Evolutionary conservation across 805 yeast genomes (phyloP).

Genomic region (Peterozyma toletana): DNA sequence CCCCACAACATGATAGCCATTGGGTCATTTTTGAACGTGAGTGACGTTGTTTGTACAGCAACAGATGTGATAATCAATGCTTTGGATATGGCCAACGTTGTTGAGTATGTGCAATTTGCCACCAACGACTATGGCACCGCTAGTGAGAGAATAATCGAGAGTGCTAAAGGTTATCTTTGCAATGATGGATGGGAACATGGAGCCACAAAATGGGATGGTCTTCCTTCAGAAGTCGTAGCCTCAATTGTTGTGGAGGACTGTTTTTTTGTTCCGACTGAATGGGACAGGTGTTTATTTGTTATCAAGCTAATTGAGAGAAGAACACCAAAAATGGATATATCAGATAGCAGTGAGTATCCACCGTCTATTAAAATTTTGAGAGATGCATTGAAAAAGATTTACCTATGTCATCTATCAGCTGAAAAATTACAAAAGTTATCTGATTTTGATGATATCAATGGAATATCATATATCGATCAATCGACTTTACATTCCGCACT

Average conservation of each 20-base stretch:
- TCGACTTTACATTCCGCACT: conserved; percentile 35
- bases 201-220: conserved; percentile 35
- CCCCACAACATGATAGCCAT: conserved; percentile 38
- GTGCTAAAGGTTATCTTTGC: conserved; percentile 37
- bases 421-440: conserved; percentile 39
- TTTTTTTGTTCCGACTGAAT: conserved; percentile 47
- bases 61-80: conserved; percentile 29
- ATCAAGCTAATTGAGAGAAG: conserved; percentile 33
- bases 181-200: conserved; percentile 45
- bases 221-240: conserved; percentile 34
- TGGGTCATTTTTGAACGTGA: conserved; percentile 42
- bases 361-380: conserved; percentile 24
- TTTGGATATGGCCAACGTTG: conserved; percentile 28
- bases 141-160: conserved; percentile 35
- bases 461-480: conserved; percentile 29
- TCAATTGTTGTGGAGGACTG: conserved; percentile 41
- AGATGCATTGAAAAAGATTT: conserved; percentile 21
- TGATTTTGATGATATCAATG: conserved; percentile 25
- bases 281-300: conserved; percentile 45
- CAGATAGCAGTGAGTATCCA: conserved; percentile 13
- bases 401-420: conserved; percentile 41
- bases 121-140: conserved; percentile 38
- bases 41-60: conserved; percentile 34
- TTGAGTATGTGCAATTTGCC: conserved; percentile 33
- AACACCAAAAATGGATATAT: conserved; percentile 7